A percentile compares a stretch with the other conserved stretches of the same genome.
phyloP scores from a whole-genome alignment of 2,329 filamentous ascomycete genomes.

The Xylariaceae sp. region DNA sequence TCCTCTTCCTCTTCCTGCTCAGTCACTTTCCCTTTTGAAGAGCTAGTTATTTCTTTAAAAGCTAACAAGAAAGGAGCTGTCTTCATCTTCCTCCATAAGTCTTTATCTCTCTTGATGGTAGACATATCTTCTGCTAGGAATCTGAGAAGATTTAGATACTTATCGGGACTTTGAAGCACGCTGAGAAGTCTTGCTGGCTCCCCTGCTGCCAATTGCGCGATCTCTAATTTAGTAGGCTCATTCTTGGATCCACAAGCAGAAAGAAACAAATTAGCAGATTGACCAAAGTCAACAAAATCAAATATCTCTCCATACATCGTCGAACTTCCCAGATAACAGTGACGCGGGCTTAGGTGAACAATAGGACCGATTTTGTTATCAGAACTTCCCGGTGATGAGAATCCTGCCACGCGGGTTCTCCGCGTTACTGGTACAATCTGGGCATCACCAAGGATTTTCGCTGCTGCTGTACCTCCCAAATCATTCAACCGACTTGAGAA shows the following conservation, averaged over 20 bases:
- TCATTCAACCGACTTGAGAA: conserved; percentile 80
- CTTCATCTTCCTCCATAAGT: conserved; percentile 78
- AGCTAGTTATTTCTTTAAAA: conserved; percentile 71
- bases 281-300: conserved; percentile 94
- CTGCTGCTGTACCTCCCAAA: conserved; percentile 65
- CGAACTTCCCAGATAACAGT: conserved; percentile 79
- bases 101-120: conserved; percentile 77
- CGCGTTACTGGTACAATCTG: conserved; percentile 73
- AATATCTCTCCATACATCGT: conserved; percentile 84
- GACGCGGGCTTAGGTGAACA: conserved; percentile 68
- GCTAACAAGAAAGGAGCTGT: conserved; percentile 79
- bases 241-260: conserved; percentile 87
- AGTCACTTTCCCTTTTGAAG: conserved; percentile 53
- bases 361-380: conserved; percentile 51
- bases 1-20: conserved; percentile 65
- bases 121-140: conserved; percentile 76
- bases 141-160: conserved; percentile 83
- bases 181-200: conserved; percentile 84
- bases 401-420: conserved; percentile 36
- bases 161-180: conserved; percentile 79
- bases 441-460: conserved; percentile 66
- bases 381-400: conserved; percentile 11
- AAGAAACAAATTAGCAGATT: conserved; percentile 85
- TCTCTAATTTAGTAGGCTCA: conserved; percentile 85
- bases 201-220: conserved; percentile 80